phyloP scores from a whole-genome alignment of 257 asterid species.

The Fraxinus americana region DNA sequence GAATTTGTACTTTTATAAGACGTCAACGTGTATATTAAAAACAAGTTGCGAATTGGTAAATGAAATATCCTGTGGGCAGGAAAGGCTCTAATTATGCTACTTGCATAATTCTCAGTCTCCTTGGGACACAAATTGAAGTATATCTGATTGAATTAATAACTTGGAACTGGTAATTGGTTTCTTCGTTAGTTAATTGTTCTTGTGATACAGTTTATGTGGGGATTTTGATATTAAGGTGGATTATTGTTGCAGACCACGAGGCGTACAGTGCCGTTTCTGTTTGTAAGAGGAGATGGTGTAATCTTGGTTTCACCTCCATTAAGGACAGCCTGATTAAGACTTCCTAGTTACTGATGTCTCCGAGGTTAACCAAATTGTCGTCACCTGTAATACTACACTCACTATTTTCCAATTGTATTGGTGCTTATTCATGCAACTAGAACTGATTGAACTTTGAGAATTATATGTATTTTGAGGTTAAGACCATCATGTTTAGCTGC shows the following conservation, averaged over 20 bases:
- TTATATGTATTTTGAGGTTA: constrained; percentile 21
- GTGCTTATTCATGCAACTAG: constrained; percentile 7
- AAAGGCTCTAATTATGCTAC: neutral
- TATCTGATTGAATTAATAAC: too few species aligned
- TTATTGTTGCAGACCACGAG: constrained; percentile 62
- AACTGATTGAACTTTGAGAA: constrained; percentile 19
- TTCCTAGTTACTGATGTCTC: constrained; percentile 21
- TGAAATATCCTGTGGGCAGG: neutral
- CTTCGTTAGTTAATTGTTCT: neutral
- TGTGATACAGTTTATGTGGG: neutral
- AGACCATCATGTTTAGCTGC: neutral
- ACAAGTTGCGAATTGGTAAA: neutral
- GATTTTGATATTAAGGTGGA: constrained; percentile 7
- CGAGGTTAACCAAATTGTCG: constrained; percentile 7
- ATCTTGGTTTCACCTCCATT: constrained; percentile 94
- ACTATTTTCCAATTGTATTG: neutral
- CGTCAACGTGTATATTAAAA: neutral
- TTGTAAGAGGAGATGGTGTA: constrained; percentile 97
- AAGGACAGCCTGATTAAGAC: constrained; percentile 66
- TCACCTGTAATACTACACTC: constrained; percentile 13
- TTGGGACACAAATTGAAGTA: too few species aligned
- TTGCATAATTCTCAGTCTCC: neutral
- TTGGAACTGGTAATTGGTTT: neutral
- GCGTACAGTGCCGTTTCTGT: constrained; percentile 76
- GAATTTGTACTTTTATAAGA: neutral